Evolutionary conservation across 2,329 filamentous ascomycete genomes (phyloP), one percentile per base, ranked within the genome.

Genomic region (Fusarium sp.): DNA sequence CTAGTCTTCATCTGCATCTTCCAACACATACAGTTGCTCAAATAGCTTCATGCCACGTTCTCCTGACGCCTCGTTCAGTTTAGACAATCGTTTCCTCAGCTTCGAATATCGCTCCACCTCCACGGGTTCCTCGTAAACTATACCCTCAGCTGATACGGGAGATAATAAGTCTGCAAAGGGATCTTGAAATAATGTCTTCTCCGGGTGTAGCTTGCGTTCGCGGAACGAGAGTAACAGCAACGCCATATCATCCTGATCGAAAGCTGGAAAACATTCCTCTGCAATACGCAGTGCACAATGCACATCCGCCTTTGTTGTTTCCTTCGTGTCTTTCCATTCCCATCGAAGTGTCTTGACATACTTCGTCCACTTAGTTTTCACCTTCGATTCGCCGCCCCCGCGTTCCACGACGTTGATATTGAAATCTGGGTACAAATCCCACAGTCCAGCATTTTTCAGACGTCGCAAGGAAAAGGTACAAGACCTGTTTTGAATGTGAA

Each of bases 401-500:
- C 12, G 14, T 15, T 33, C 31, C 31, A 33, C 31, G 2, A 31
- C 31, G 12, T 7, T 33, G 31, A 33, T 9, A 16, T 9, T 9
- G 3, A 35, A 35, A 7, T 35, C 15, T 35, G 33, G 15, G 4
- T 49, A 57, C 0, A 66, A 4, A 0, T 9, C 0, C 4, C 18
- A 31, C 0, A 64, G 5, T 1, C 60, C 60, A 2, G 63, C 42
- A 4, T 8, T 2, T 4, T 6, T 5, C 1, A 64, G 15, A 0
- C 2, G 1, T 9, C 2, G 6, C 8, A 66, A 1, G 0, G 49
- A 57, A 1, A 44, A 0, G 2, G n/a, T n/a, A 5, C 38, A 64
- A 4, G 29, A 31, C 3, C 29, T 11, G 4, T 31, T 14, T 31
- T 12, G 3, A 31, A 31, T 31, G 2, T 31, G 29, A 31, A 31